phyloP scores from a whole-genome alignment of 768 basidiomycete genomes.

The Podaxis pistillaris region DNA sequence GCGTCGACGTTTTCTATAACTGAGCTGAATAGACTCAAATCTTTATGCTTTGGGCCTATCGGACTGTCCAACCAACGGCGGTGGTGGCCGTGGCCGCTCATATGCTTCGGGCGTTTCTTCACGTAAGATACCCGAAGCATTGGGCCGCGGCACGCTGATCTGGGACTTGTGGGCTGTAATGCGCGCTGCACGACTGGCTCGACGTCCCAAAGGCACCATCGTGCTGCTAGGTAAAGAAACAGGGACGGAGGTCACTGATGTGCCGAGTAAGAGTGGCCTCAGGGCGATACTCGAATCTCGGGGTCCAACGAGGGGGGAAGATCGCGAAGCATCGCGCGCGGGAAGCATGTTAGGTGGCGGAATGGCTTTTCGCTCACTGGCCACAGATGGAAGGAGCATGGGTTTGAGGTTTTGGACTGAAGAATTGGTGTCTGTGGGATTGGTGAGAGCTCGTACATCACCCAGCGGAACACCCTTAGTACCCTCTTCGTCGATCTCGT shows the following conservation, averaged over 20 bases:
- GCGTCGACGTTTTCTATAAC: not conserved
- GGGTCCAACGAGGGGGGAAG: not conserved
- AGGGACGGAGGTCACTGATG: conserved; percentile 23
- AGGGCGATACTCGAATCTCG: conserved; percentile 18
- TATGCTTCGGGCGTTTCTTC: conserved; percentile 27
- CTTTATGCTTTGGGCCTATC: conserved; percentile 7
- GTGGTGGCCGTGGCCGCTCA: conserved; percentile 43
- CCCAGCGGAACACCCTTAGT: not conserved
- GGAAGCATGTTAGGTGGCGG: not conserved
- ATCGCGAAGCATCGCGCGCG: not conserved
- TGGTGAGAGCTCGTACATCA: not conserved
- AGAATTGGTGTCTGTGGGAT: not conserved
- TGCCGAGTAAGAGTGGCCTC: conserved; percentile 36
- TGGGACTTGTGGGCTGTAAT: conserved; percentile 25
- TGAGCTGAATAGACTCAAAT: not conserved
- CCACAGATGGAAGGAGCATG: conserved; percentile 25
- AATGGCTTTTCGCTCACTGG: conserved; percentile 7
- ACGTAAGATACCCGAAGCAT: conserved; percentile 17
- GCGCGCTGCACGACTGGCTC: conserved; percentile 21
- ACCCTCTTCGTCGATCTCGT: not conserved
- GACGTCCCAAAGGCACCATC: conserved; percentile 28
- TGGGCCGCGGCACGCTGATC: conserved; percentile 29
- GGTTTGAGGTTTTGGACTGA: conserved; percentile 19
- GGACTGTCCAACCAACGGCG: conserved; percentile 26
- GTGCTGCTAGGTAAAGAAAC: conserved; percentile 24